Conservation (phyloP, 495 filamentous ascomycete genomes). For the Penicillium paxilli region DNA sequence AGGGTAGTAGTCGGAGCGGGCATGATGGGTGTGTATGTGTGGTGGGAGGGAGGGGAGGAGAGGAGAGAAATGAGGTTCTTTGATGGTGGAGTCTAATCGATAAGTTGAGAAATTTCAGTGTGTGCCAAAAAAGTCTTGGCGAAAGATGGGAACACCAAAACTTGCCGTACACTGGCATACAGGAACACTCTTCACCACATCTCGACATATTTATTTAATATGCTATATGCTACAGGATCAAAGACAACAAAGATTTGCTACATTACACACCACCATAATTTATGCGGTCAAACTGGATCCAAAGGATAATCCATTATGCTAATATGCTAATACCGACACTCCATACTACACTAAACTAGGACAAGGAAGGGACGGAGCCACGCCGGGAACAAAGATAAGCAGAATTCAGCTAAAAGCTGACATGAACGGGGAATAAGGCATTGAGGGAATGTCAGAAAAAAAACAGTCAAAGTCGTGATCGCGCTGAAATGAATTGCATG, state of each 20-base stretch:
- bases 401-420: slow-evolving; percentile 9
- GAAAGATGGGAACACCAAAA: slow-evolving; percentile 28
- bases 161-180: neutral
- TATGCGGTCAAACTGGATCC: too few relatives aligned
- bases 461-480: slow-evolving; percentile 5
- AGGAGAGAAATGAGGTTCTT: slow-evolving; percentile 29
- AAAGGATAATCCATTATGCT: slow-evolving; percentile 5
- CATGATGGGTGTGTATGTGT: slow-evolving; percentile 37
- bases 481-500: slow-evolving; percentile 22
- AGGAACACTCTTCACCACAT: neutral
- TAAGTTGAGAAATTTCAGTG: slow-evolving; percentile 49
- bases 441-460: neutral
- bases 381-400: slow-evolving; percentile 20
- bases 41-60: slow-evolving; percentile 24
- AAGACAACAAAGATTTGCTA: too few relatives aligned
- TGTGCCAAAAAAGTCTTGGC: slow-evolving; percentile 50
- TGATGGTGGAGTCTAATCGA: slow-evolving; percentile 47
- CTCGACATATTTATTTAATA: too few relatives aligned
- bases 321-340: neutral
- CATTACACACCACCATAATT: too few relatives aligned
- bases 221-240: too few relatives aligned
- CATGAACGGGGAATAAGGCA: slow-evolving; percentile 25
- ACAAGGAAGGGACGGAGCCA: slow-evolving; percentile 21
- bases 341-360: slow-evolving; percentile 11
- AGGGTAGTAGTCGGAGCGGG: slow-evolving; percentile 59